A percentile compares a stretch with the other conserved stretches of the same genome.
Evolutionary conservation across 495 filamentous ascomycete genomes (phyloP).

Genomic region (Aspergillus nidulans): DNA sequence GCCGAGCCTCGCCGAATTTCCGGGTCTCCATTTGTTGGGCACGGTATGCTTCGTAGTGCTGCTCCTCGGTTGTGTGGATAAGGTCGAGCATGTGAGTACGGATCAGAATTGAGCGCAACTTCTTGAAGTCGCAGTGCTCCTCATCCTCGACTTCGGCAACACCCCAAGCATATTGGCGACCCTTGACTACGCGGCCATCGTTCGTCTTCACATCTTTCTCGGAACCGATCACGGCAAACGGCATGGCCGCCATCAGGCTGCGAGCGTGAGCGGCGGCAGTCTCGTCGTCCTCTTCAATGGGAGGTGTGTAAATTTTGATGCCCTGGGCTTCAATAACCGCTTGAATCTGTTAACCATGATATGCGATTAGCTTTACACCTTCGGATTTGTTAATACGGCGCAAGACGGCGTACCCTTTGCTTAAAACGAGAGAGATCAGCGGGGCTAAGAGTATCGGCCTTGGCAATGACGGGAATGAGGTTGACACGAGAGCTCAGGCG

Average conservation of each 20-base stretch:
- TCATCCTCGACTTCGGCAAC: constrained; percentile 99
- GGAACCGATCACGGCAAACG: constrained; percentile 96
- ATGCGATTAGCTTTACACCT: not conserved
- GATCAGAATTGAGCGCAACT: constrained; percentile 96
- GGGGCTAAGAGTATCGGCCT: constrained; percentile 96
- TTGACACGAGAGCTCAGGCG: constrained; percentile 95
- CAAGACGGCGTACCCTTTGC: constrained; percentile 61
- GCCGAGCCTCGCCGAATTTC: constrained; percentile 96
- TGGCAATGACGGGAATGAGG: constrained; percentile 95
- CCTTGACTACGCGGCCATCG: constrained; percentile 95
- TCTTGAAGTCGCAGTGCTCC: constrained; percentile 99
- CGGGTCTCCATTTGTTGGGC: constrained; percentile 99
- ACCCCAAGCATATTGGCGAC: constrained; percentile 98
- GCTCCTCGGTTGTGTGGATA: constrained; percentile 98
- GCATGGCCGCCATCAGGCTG: constrained; percentile 92
- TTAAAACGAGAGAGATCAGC: constrained; percentile 89
- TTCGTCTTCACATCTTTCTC: constrained; percentile 98
- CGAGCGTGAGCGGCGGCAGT: constrained; percentile 89
- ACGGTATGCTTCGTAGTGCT: constrained; percentile 98
- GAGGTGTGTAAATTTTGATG: constrained; percentile 98
- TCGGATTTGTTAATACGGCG: not conserved
- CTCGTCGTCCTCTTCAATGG: constrained; percentile 96
- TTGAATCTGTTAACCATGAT: constrained; percentile 61
- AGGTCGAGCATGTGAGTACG: constrained; percentile 99
- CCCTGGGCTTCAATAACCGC: constrained; percentile 95